Evolutionary conservation across 768 basidiomycete genomes (phyloP).

Genomic region (Kwoniella sp.): DNA sequence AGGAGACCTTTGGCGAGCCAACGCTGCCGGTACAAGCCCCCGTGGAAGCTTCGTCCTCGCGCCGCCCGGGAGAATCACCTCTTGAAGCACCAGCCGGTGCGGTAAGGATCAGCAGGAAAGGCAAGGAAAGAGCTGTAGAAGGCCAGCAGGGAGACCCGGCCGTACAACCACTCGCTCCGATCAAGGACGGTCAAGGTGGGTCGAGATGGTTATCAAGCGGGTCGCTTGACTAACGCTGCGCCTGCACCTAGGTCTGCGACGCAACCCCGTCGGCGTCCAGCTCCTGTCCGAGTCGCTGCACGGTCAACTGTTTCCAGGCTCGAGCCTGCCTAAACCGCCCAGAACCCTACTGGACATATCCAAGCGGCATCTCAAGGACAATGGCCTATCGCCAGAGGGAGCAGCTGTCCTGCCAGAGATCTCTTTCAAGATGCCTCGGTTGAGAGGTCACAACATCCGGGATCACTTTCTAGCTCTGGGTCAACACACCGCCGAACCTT

Average conservation of each 20-base stretch:
- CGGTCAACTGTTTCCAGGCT: constrained; percentile 65
- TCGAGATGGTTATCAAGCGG: neutral
- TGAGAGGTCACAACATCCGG: constrained; percentile 75
- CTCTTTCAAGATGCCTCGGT: constrained; percentile 72
- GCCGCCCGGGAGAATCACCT: too few species aligned
- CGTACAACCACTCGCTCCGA: neutral
- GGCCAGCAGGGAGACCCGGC: neutral
- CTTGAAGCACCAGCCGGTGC: too few species aligned
- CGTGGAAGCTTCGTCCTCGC: neutral
- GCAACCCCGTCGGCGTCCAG: constrained; percentile 90
- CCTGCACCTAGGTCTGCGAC: constrained; percentile 32
- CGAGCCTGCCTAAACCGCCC: constrained; percentile 60
- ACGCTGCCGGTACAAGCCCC: too few species aligned
- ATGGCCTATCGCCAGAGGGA: constrained; percentile 73
- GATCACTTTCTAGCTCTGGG: constrained; percentile 88
- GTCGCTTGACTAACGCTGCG: neutral
- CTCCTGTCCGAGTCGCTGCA: constrained; percentile 78
- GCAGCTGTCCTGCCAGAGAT: constrained; percentile 76
- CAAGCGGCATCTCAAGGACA: constrained; percentile 70
- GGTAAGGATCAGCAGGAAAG: constrained; percentile 2
- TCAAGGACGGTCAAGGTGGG: neutral
- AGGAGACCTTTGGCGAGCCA: too few species aligned
- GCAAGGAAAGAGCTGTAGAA: constrained; percentile 21
- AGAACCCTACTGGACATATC: constrained; percentile 67
- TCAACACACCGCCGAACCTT: constrained; percentile 64